Base-by-base conservation (phyloP, 176 grass and related monocot species). In the Zizania latifolia region DNA sequence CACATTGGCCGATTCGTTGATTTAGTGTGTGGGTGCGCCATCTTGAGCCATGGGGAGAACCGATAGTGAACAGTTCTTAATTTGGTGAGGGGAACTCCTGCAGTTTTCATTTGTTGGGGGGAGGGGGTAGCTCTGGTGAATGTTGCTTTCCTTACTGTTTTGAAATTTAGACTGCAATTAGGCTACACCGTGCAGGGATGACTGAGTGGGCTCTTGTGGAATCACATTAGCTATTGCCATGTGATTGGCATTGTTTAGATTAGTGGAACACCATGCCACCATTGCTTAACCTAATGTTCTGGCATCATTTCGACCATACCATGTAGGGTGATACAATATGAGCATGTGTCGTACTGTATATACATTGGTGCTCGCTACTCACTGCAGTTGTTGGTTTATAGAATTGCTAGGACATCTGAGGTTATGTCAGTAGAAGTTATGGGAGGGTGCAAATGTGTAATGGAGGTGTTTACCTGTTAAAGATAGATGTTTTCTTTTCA, bases 251-350 rank as follows among this genome's bases (percentile, higher is more conserved):
- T 81, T 54, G 33, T n/a, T n/a, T n/a, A n/a, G n/a, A 29, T 23
- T 76, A 53, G 8, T 38, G 32, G 12, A 61, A 61, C 27, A 69
- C 27, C 2, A 33, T 62, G 13, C 10, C 22, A 33, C 22, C 44
- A 60, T 51, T 59, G 46, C 22, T 68, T 66, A 68, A 70, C 53
- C 34, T 58, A 6, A 73, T 58, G 36, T 24, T 16, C 57, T 38
- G 46, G 10, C 32, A 31, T 65, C 46, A 77, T 65, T 22, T 38
- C 27, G 65, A 82, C 32, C 39, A 73, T 11, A 15, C n/a, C 74
- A 53, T 80, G 70, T 40, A 80, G 70, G 23, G 51, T 85, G 76
- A 60, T 68, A 67, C 33, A 28, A 43, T 33, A 58, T 32, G 29
- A 56, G 17, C 2, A 74, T 32, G 12, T 31, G 24, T 66, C 75